Evolutionary conservation across 257 asterid species (phyloP), one percentile per base, ranked within the genome.

Genomic region (Solanum lycopersicoides): DNA sequence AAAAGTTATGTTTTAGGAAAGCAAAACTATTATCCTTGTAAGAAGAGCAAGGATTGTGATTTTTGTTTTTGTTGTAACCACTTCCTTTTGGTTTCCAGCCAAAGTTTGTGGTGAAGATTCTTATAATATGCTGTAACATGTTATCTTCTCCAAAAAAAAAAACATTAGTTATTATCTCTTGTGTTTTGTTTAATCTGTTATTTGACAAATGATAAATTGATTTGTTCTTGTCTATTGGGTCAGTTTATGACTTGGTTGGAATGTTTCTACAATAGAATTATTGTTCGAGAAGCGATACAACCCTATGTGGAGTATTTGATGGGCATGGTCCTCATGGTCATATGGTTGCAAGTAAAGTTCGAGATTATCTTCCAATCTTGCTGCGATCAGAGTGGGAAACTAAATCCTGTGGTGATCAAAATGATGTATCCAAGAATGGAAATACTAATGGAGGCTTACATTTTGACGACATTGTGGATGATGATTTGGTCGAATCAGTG

Each of bases 241-340:
- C 93, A 89, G 93, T 94, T 91, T 90, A 91, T 93, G 98, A 92
- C 91, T 93, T 93, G 93, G 90, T 93, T 93, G 93, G 90, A 88
- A 90, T 94, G 93, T 94, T 92, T 94, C 89, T 90, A 87, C 91
- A 84, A 87, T 87, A 96, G 99, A 93, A 94, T 90, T 96, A 94
- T 90, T 92, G 93, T 50, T 87, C 93, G 86, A 92, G 95, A 88
- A 89, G 90, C 56, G 93, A 92, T 56, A 83, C 88, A 59, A 92
- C 93, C 4, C 93, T 96, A 69, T 96, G 99, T 88, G 99, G 98
- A 88, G 98, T 96, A 82, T 96, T 93, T 74, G 99, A 96, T 89
- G 99, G 99, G 5, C 99, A 96, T 86, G 99, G 99, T 50, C 99
- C 99, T 79, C 94, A 93, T 84, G 99, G 98, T 60, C 99, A 96